Percentiles rank a stretch among this genome's conserved stretches.
Evolutionary conservation across 2,329 filamentous ascomycete species (phyloP).

Genomic region (Lasiodiplodia theobromae): DNA sequence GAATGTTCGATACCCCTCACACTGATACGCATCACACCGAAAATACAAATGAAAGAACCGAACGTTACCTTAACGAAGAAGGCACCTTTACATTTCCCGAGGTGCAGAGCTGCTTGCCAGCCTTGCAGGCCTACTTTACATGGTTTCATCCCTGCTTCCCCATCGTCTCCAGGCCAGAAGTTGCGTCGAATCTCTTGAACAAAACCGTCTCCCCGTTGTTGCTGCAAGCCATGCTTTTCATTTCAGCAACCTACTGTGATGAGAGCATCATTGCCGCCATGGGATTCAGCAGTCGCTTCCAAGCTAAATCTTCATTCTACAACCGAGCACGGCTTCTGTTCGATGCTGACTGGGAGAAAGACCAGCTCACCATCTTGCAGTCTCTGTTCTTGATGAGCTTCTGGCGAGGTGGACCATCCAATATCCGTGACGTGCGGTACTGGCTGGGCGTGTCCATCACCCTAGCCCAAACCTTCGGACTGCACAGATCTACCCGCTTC

Average conservation of each 20-base stretch:
- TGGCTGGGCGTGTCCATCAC: slow-evolving; percentile 57
- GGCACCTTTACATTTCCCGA: slow-evolving; percentile 57
- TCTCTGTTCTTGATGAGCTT: slow-evolving; percentile 63
- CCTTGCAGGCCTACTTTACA: slow-evolving; percentile 61
- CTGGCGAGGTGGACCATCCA: slow-evolving; percentile 57
- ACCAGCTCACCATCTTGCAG: slow-evolving; percentile 59
- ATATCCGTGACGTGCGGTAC: slow-evolving; percentile 45
- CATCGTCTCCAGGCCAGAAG: slow-evolving; percentile 57
- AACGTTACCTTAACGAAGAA: slow-evolving; percentile 48
- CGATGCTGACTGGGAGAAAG: slow-evolving; percentile 61
- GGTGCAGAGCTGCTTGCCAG: slow-evolving; percentile 49
- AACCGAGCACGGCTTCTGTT: slow-evolving; percentile 60
- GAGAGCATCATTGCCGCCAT: slow-evolving; percentile 54
- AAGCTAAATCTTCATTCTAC: slow-evolving; percentile 60
- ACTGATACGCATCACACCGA: slow-evolving; percentile 47
- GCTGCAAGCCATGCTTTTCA: slow-evolving; percentile 62
- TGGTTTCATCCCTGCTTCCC: slow-evolving; percentile 67
- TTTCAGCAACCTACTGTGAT: slow-evolving; percentile 62
- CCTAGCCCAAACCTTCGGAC: slow-evolving; percentile 58
- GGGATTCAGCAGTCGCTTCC: slow-evolving; percentile 57
- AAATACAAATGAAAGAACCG: slow-evolving; percentile 42
- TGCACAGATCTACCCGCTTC: slow-evolving; percentile 49
- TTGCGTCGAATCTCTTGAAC: slow-evolving; percentile 50
- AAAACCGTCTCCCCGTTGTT: slow-evolving; percentile 58
- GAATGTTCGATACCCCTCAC: slow-evolving; percentile 44